Evolutionary conservation across 2,329 filamentous ascomycete genomes (phyloP), one percentile per base, ranked within the genome.

Genomic region (Botrytis byssoidea): DNA sequence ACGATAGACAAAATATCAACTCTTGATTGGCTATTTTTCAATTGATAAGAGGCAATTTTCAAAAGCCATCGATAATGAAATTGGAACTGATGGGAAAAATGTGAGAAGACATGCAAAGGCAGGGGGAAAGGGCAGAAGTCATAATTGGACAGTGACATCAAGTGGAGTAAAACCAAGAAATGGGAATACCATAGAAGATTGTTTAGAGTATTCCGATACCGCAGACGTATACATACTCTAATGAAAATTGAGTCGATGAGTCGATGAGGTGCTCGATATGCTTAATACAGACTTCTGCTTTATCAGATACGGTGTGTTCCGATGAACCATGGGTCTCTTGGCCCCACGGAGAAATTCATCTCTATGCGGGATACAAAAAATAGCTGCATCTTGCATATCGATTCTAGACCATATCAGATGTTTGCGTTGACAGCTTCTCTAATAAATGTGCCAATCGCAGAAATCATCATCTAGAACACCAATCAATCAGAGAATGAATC

Each of bases 1-100:
- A 57, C 59, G 61, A 65, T 65, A 71, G 37, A 22, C 14, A 51
- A 63, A 42, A 55, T 10, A 51, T 55, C 25, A 32, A 40, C 29
- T 40, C 48, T 20, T 71, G 59, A 71, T 71, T 71, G 69, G 69
- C 20, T 51, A 16, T 37, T 37, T 42, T 40, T 22, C 40, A 55
- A 35, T 46, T 65, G 67, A 70, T 70, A 70, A 70, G 51, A 51
- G 20, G 7, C 37, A 22, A 16, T 35, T 60, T 60, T 35, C 29
- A 48, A 66, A 66, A 66, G 64, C 64, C 64, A 66, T 66, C 46
- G 64, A 67, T 51, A 68, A 68, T 48, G 65, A 57, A 57, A 57
- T n/a, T 22, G 18, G 25, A 29, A n/a, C 48, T 68, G 48, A 22
- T 29, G 18, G 40, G 10, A 32, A 32, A 46, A 20, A 46, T 42